These are phyloP conservation scores for Paradendryphiella salina DNA, from an alignment of 2,329 filamentous ascomycete species.

Conservation along the genomic window DNA sequence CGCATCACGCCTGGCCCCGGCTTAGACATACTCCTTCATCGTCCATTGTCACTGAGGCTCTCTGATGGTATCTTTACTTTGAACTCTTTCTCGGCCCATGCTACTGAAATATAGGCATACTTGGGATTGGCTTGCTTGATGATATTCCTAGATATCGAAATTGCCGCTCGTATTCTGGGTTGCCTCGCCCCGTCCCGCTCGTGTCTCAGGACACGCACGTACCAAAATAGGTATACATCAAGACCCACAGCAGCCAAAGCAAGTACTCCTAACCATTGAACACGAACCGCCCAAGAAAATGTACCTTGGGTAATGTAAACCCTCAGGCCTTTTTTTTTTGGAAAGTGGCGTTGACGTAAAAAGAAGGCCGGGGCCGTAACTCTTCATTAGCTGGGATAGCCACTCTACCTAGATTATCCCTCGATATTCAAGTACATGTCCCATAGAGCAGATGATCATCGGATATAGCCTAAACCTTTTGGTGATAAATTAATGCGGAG, in stretches of 20 bases:
- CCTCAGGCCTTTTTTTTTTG: not conserved
- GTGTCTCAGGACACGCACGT: constrained; percentile 3
- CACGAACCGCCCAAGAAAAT: too few relatives aligned
- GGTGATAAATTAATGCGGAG: not conserved
- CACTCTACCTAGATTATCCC: constrained; percentile 8
- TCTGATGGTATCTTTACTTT: too few relatives aligned
- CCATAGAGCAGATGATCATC: constrained; percentile 1
- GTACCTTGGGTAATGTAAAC: not conserved
- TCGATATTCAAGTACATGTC: constrained; percentile 5
- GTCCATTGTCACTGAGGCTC: too few relatives aligned
- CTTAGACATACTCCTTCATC: not conserved
- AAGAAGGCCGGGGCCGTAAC: not conserved
- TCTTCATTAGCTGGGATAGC: constrained; percentile 14
- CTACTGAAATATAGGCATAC: too few relatives aligned
- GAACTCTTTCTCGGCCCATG: too few relatives aligned
- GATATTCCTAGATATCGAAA: too few relatives aligned
- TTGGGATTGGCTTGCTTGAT: too few relatives aligned
- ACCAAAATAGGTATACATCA: constrained; percentile 1
- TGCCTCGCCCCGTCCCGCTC: constrained; percentile 14
- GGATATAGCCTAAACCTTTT: not conserved
- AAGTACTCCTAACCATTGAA: too few relatives aligned
- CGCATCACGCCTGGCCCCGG: not conserved
- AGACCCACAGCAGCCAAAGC: not conserved
- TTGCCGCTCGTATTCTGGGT: not conserved
- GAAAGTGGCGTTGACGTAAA: not conserved